Evolutionary conservation across 805 yeast genomes (phyloP), one percentile per base, ranked within the genome.

Genomic region (Isabelozyma gotoi): DNA sequence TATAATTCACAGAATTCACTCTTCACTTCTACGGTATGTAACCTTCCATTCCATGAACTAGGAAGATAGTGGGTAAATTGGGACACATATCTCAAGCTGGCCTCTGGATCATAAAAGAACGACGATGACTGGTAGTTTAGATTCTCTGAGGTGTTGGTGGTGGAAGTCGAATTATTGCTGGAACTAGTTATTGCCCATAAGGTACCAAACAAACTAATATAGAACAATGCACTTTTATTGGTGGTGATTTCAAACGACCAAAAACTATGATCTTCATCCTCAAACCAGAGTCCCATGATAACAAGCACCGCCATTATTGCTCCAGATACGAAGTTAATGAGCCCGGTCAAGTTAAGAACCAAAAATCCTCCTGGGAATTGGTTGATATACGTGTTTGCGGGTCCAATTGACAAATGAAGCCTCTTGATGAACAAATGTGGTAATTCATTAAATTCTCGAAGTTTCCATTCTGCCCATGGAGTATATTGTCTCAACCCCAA

Each of bases 61-160:
- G 99, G 99, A 40, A 89, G 63, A 60, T 88, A 94, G 62, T 94
- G 99, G 0, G 99, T 94, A 60, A 79, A 89, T 53, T 84, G 87
- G 0, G 94, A 82, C 27, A 92, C 89, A 46, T 84, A 82, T 44
- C 82, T 69, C 45, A 94, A 62, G n/a, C 89, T 82, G 1, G 86
- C 84, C 55, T 92, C 98, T 0, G 99, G 97, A 51, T 92, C 97
- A 65, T 88, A 92, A n/a, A 88, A 88, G 47, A 66, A 67, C 3
- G 66, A 56, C 2, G 57, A 53, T 2, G 55, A 52, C 19, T 51
- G 56, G 2, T 64, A 46, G 36, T 60, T 61, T 19, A 55, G 36
- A 24, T 62, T 57, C 18, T 61, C 65, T 2, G 57, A 52, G 2
- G 57, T 41, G 34, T 53, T 53, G 2, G 63, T 45, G 18, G 52